A percentile compares a stretch with the other conserved stretches of the same genome.
Evolutionary conservation across 345 rosid genomes (phyloP).

Genomic region (Alliaria petiolata): DNA sequence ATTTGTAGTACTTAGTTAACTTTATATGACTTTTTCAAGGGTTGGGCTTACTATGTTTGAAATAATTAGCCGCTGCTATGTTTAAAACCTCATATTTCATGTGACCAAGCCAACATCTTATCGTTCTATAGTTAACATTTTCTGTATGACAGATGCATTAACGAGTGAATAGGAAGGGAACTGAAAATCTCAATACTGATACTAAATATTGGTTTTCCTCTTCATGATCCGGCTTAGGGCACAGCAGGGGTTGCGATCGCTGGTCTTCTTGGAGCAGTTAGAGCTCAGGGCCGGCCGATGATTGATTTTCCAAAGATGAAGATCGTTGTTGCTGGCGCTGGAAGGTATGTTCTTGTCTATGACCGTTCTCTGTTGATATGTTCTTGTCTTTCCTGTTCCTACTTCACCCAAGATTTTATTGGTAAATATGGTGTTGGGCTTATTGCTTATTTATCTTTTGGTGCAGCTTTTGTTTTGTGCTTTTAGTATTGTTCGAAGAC

Average conservation of each 20-base stretch:
- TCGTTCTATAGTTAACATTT: not conserved
- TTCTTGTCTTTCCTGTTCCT: not conserved
- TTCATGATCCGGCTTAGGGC: conserved; percentile 46
- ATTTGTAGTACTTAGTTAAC: not conserved
- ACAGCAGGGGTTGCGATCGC: conserved; percentile 99
- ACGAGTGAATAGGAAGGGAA: not conserved
- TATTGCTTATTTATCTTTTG: not conserved
- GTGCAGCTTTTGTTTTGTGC: not conserved
- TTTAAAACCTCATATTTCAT: not conserved
- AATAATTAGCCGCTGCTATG: not conserved
- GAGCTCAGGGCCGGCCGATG: conserved; percentile 97
- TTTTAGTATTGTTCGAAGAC: not conserved
- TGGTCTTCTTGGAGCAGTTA: conserved; percentile 98
- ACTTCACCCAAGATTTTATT: not conserved
- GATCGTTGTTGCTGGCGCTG: conserved; percentile 99
- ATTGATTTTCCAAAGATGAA: conserved; percentile 95
- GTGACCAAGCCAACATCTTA: not conserved
- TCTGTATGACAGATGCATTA: not conserved
- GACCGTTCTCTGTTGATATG: not conserved
- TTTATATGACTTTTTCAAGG: not conserved
- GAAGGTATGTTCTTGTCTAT: conserved; percentile 48
- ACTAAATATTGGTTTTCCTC: not conserved
- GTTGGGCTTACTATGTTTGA: not conserved
- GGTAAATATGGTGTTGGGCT: not conserved
- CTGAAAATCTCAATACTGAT: conserved; percentile 8